Evolutionary conservation across 2,329 filamentous ascomycete species (phyloP).

Genomic region (Fusarium mangiferae): DNA sequence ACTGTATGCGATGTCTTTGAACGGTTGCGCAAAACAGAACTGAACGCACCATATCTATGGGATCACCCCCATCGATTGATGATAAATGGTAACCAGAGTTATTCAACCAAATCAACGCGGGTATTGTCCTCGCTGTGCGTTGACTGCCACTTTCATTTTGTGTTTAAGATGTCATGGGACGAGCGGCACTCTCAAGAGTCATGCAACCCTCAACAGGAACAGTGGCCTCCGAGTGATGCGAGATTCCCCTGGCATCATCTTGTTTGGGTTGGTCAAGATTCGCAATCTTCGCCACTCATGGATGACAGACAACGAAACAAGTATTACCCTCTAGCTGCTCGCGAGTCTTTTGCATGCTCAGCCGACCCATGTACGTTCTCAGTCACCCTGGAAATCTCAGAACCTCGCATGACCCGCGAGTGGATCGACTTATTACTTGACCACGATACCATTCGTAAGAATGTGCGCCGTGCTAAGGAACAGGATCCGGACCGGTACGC

Average conservation of each 20-base stretch:
- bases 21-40: conserved; percentile 45
- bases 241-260: conserved; percentile 54
- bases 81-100: conserved; percentile 55
- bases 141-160: conserved; percentile 55
- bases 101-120: conserved; percentile 38
- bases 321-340: conserved; percentile 53
- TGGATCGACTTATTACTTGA: conserved; percentile 60
- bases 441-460: conserved; percentile 54
- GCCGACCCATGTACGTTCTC: conserved; percentile 54
- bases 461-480: conserved; percentile 52
- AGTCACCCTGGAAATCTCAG: conserved; percentile 60
- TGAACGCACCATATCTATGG: conserved; percentile 48
- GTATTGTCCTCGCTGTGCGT: conserved; percentile 53
- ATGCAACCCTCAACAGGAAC: conserved; percentile 48
- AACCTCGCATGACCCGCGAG: conserved; percentile 57
- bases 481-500: conserved; percentile 61
- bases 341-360: conserved; percentile 56
- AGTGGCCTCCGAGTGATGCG: conserved; percentile 50
- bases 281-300: conserved; percentile 28
- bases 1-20: conserved; percentile 51
- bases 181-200: conserved; percentile 40
- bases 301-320: conserved; percentile 43
- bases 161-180: conserved; percentile 52
- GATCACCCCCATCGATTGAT: conserved; percentile 51
- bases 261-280: conserved; percentile 49